Percentiles rank a stretch among this genome's conserved stretches.
phyloP scores from a whole-genome alignment of 208 protist genomes.

The Leishmania lainsoni region DNA sequence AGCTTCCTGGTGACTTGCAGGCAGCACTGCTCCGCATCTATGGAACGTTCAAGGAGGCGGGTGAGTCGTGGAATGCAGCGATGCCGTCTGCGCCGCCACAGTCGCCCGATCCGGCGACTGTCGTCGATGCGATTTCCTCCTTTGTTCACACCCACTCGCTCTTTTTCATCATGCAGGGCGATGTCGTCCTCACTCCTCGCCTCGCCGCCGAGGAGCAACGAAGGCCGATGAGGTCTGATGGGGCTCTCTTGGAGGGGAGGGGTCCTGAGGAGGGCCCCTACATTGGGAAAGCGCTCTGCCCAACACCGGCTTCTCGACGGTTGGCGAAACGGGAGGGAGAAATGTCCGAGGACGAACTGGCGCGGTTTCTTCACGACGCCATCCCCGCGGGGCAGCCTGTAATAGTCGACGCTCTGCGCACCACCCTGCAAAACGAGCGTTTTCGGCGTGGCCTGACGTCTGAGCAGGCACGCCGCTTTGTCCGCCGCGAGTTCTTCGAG shows the following conservation, averaged over 20 bases:
- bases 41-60: not conserved
- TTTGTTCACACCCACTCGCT: conserved; percentile 78
- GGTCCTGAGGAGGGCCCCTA: not conserved
- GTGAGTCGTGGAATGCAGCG: not conserved
- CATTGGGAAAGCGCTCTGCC: not conserved
- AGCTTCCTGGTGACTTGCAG: conserved; percentile 30
- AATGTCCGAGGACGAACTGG: conserved; percentile 30
- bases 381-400: conserved; percentile 44
- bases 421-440: not conserved
- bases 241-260: not conserved
- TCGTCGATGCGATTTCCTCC: conserved; percentile 2
- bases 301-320: too few relatives aligned
- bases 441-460: not conserved
- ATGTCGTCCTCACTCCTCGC: conserved; percentile 53
- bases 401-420: conserved; percentile 21
- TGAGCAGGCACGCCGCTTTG: conserved; percentile 26
- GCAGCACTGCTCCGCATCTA: conserved; percentile 36
- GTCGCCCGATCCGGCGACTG: conserved; percentile 10
- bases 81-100: not conserved
- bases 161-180: conserved; percentile 48
- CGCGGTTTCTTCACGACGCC: conserved; percentile 33
- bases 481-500: conserved; percentile 43
- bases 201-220: not conserved
- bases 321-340: not conserved
- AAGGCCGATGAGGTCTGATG: not conserved